A percentile compares a stretch with the other conserved stretches of the same genome.
phyloP scores from a whole-genome alignment of 768 basidiomycete species.

The Calvatia gigantea region DNA sequence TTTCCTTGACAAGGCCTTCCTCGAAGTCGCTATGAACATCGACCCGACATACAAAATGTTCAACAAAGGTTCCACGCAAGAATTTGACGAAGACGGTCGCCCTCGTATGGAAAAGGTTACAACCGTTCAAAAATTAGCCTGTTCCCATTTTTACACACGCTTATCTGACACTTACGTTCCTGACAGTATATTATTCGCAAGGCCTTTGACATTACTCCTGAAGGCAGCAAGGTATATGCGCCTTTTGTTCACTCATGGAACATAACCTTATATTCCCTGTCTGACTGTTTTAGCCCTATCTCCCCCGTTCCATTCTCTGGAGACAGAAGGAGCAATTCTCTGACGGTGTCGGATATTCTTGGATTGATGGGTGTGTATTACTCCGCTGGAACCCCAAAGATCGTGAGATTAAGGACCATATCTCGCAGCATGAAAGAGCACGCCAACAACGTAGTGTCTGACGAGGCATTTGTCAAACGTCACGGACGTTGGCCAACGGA shows the following conservation, averaged over 20 bases:
- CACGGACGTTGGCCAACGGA: slow-evolving; percentile 72
- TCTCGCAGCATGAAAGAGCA: slow-evolving; percentile 80
- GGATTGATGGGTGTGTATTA: slow-evolving; percentile 85
- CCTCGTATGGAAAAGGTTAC: slow-evolving; percentile 96
- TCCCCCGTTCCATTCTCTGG: slow-evolving; percentile 94
- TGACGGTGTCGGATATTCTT: slow-evolving; percentile 97
- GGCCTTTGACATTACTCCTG: slow-evolving; percentile 83
- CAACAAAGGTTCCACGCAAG: slow-evolving; percentile 70
- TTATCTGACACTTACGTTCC: background rate
- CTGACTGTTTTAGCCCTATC: slow-evolving; percentile 66
- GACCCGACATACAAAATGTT: slow-evolving; percentile 89
- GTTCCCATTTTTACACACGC: slow-evolving; percentile 11
- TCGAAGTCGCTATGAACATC: slow-evolving; percentile 90
- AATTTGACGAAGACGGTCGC: slow-evolving; percentile 78
- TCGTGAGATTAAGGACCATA: background rate
- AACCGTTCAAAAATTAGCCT: slow-evolving; percentile 1
- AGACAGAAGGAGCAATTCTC: slow-evolving; percentile 99
- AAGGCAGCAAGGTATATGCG: slow-evolving; percentile 58
- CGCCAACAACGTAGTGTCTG: slow-evolving; percentile 69
- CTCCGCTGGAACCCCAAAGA: background rate
- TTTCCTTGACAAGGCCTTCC: slow-evolving; percentile 95
- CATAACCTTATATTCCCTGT: background rate
- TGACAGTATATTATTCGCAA: slow-evolving; percentile 88
- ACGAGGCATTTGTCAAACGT: slow-evolving; percentile 74
- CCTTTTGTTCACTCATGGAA: background rate